Conservation (phyloP, 352 stramenopile genomes). For the Globisporangium radiosum region DNA sequence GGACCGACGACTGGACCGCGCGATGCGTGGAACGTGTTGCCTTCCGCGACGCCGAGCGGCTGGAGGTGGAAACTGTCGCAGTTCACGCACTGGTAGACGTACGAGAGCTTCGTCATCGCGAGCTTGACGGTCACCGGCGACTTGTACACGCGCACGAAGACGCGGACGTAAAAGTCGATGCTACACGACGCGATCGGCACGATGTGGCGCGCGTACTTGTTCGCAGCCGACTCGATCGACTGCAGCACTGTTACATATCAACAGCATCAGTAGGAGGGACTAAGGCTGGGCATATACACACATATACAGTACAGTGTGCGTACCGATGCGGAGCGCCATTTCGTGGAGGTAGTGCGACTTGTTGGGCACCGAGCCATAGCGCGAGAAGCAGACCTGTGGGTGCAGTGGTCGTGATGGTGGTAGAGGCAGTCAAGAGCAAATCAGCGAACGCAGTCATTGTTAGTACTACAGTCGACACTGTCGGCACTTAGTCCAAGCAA, state of each 20-base stretch:
- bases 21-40: slow-evolving; percentile 82
- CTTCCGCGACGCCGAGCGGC: slow-evolving; percentile 82
- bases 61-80: slow-evolving; percentile 98
- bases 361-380: slow-evolving; percentile 79
- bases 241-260: slow-evolving; percentile 85
- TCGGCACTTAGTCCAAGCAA: neutral
- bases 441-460: too few relatives aligned
- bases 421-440: too few relatives aligned
- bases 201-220: slow-evolving; percentile 95
- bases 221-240: slow-evolving; percentile 92
- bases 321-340: slow-evolving; percentile 82
- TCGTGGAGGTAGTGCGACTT: slow-evolving; percentile 87
- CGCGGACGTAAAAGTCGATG: slow-evolving; percentile 99
- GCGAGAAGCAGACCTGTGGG: slow-evolving; percentile 64
- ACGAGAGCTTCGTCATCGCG: slow-evolving; percentile 87
- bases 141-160: slow-evolving; percentile 99
- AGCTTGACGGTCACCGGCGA: slow-evolving; percentile 94
- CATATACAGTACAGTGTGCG: neutral
- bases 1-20: slow-evolving; percentile 62
- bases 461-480: too few relatives aligned
- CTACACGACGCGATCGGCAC: slow-evolving; percentile 96
- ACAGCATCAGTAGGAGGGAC: neutral
- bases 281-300: neutral
- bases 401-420: neutral
- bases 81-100: slow-evolving; percentile 89